Evolutionary conservation across 768 basidiomycete species (phyloP), one percentile per base, ranked within the genome.

Genomic region (Suillus tomentosus): DNA sequence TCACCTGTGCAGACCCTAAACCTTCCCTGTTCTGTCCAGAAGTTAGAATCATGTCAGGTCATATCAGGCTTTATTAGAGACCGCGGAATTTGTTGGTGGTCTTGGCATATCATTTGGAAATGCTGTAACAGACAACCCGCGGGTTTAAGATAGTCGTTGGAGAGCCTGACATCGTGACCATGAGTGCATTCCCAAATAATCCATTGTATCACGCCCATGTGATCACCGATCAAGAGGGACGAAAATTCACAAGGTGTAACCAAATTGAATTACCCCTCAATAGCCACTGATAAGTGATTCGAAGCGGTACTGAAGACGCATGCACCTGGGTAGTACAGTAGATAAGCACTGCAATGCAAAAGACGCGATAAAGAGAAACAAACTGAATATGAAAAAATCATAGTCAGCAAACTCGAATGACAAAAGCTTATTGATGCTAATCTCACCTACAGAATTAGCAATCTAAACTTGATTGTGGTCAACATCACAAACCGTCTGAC

Each of bases 71-170:
- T 31, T 31, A 31, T 31, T 6, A 31, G 31, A 31, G 31, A 31
- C 22, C 36, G 59, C 34, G 10, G 42, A 43, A 43, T 19, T 42
- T 17, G 47, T 37, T 10, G n/a, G 37, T 11, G 42, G 15, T 58
- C 42, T 58, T 24, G 15, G 1, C 11, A 58, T 22, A 39, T 39
- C 14, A 2, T 31, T 13, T 57, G n/a, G n/a, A 15, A 47, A 47
- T 48, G 39, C 42, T 34, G 19, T 45, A 34, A n/a, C 43, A 45
- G 60, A 48, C 5, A 2, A 22, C 27, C 22, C 3, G 60, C n/a
- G 31, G 22, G 10, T 48, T 62, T 40, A 62, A 48, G 39, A 27
- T 40, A 37, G 50, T 51, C 22, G 39, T 57, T 27, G n/a, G 39
- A 24, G 27, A 50, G 45, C 48, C 13, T 50, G 48, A 11, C 45